phyloP scores from a whole-genome alignment of 2,329 filamentous ascomycete species.

The Thielaviopsis populi region DNA sequence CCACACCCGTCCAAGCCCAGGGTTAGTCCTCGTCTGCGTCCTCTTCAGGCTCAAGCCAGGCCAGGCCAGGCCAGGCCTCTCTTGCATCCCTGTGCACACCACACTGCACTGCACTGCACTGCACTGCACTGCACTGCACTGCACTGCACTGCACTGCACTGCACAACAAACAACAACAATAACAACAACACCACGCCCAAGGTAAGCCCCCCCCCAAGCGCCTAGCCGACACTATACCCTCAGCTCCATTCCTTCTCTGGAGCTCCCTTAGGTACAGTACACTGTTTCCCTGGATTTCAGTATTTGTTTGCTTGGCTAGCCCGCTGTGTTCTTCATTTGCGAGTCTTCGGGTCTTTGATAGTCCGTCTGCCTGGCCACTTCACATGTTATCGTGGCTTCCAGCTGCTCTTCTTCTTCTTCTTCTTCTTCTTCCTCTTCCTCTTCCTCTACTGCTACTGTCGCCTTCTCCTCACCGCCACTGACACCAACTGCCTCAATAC shows the following conservation, averaged over 20 bases:
- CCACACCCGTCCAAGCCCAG: neutral
- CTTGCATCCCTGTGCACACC: neutral
- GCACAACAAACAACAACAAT: too few relatives aligned
- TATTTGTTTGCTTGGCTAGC: neutral
- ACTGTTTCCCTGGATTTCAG: neutral
- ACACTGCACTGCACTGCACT: too few relatives aligned
- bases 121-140: too few relatives aligned
- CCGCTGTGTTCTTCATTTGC: neutral
- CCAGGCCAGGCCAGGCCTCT: too few relatives aligned
- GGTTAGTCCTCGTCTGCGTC: neutral
- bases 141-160: neutral
- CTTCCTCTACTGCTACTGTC: neutral
- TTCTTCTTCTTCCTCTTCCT: neutral
- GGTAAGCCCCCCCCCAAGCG: neutral
- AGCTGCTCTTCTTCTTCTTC: neutral
- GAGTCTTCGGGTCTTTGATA: neutral
- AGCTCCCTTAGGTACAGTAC: neutral
- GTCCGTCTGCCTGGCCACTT: neutral
- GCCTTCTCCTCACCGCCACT: neutral
- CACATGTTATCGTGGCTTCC: neutral
- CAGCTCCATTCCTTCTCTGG: slow-evolving; percentile 1
- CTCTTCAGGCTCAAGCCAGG: neutral
- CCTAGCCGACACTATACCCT: neutral
- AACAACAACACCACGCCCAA: neutral
- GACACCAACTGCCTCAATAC: neutral